Evolutionary conservation across 306 rosid genomes (phyloP).

Genomic region (Corylus americana): DNA sequence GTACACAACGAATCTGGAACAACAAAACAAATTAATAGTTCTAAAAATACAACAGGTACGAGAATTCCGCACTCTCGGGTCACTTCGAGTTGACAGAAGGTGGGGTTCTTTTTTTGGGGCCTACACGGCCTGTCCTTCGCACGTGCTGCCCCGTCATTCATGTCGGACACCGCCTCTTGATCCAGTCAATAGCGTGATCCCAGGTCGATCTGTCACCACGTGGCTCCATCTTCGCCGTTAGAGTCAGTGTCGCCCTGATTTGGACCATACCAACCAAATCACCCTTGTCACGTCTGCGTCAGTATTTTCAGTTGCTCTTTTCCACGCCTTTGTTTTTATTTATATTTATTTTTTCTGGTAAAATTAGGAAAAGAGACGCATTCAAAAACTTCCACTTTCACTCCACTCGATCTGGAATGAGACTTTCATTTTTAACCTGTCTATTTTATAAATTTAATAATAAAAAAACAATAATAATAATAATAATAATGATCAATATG

Average conservation of each 20-base stretch:
- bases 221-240: background rate
- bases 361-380: background rate
- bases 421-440: background rate
- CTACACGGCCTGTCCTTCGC: background rate
- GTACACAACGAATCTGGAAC: background rate
- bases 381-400: background rate
- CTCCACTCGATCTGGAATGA: background rate
- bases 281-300: background rate
- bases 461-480: too few species aligned
- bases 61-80: slow-evolving; percentile 13
- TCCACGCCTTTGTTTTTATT: background rate
- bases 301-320: background rate
- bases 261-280: background rate
- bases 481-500: too few species aligned
- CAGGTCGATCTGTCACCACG: background rate
- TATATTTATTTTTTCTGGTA: background rate
- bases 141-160: slow-evolving; percentile 25
- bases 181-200: background rate
- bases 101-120: background rate
- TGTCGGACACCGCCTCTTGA: slow-evolving; percentile 6
- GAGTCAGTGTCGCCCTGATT: background rate
- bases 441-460: too few species aligned
- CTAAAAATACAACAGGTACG: slow-evolving; percentile 6
- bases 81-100: slow-evolving; percentile 3
- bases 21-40: background rate